Percentiles rank a stretch among this genome's conserved stretches.
phyloP scores from a whole-genome alignment of 2,329 filamentous ascomycete species.

The Sporothrix luriei region DNA sequence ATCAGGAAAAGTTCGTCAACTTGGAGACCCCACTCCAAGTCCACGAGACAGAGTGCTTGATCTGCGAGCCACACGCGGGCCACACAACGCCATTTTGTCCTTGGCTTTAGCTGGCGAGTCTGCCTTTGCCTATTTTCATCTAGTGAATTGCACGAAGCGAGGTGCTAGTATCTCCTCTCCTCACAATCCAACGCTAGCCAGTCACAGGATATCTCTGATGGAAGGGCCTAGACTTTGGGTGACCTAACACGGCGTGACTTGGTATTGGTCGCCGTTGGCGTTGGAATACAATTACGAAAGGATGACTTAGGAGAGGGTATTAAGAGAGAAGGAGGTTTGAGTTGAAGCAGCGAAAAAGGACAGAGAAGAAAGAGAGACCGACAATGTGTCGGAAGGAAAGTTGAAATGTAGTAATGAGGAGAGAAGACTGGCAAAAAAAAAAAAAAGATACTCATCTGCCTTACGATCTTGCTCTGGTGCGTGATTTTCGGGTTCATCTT shows the following conservation, averaged over 20 bases:
- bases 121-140: slow-evolving; percentile 10
- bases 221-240: slow-evolving; percentile 24
- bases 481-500: background rate
- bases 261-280: background rate
- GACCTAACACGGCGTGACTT: background rate
- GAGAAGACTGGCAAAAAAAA: background rate
- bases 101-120: background rate
- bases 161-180: slow-evolving; percentile 10
- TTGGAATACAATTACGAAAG: background rate
- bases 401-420: background rate
- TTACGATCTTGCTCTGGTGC: slow-evolving; percentile 3
- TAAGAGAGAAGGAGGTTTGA: background rate
- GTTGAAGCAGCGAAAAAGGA: background rate
- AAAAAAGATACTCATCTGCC: background rate
- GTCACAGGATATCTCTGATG: slow-evolving; percentile 2
- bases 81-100: slow-evolving; percentile 9
- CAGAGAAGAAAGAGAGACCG: background rate
- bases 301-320: background rate
- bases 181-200: slow-evolving; percentile 6
- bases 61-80: slow-evolving; percentile 20
- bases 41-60: slow-evolving; percentile 3
- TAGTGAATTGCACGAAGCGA: background rate
- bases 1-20: background rate
- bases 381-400: background rate
- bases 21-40: background rate